Conservation (phyloP, 345 rosid species). For the Kernera saxatilis region DNA sequence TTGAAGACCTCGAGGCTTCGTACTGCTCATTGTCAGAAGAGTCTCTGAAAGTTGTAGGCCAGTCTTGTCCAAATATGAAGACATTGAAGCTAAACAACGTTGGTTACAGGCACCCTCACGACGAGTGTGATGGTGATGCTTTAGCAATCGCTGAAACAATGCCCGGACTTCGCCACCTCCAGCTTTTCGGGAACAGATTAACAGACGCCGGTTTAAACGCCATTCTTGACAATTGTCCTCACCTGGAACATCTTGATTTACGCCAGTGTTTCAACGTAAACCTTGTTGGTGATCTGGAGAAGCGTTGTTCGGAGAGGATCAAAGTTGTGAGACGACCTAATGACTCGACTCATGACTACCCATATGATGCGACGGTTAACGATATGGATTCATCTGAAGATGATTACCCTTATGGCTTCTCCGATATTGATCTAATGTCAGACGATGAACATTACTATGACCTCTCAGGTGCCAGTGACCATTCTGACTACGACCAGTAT, state of each 20-base stretch:
- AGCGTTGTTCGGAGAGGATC: constrained; percentile 39
- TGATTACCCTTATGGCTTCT: constrained; percentile 34
- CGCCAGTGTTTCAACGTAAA: constrained; percentile 53
- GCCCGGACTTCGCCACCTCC: constrained; percentile 47
- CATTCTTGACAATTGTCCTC: constrained; percentile 57
- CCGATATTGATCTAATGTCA: constrained; percentile 37
- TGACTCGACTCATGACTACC: constrained; percentile 47
- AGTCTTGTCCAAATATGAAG: constrained; percentile 24
- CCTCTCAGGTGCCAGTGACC: constrained; percentile 25
- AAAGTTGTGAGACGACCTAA: constrained; percentile 43
- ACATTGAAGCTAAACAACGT: constrained; percentile 17
- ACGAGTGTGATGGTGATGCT: constrained; percentile 45
- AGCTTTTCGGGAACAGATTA: constrained; percentile 49
- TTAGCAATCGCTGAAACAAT: constrained; percentile 56
- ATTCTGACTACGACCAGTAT: constrained; percentile 22
- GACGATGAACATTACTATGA: constrained; percentile 37
- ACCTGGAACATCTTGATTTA: constrained; percentile 63
- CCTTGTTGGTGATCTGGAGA: constrained; percentile 41
- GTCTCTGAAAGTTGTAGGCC: constrained; percentile 8
- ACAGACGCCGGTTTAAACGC: constrained; percentile 55
- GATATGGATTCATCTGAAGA: constrained; percentile 26
- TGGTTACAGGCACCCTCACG: constrained; percentile 15
- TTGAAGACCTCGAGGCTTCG: constrained; percentile 59
- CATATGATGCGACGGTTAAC: constrained; percentile 16
- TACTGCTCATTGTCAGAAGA: constrained; percentile 13